phyloP scores from a whole-genome alignment of 202 grass and related monocot species.

The Bolboschoenoplectus hybrid region DNA sequence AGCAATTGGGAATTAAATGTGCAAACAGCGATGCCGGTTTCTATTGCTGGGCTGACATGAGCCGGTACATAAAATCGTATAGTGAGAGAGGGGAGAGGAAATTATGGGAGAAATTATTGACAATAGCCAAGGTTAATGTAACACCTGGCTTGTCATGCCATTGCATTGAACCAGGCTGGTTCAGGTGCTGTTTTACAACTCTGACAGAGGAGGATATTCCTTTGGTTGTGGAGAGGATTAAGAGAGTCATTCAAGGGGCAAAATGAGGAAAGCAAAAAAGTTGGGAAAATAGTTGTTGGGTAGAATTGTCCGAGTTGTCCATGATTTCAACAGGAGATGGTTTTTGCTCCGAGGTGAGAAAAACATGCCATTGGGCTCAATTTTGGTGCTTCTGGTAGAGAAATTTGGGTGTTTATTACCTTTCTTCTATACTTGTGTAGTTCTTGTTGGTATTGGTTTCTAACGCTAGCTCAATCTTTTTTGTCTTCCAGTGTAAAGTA shows the following conservation, averaged over 20 bases:
- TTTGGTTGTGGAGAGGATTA: slow-evolving; percentile 80
- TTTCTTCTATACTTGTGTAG: slow-evolving; percentile 32
- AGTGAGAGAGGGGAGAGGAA: slow-evolving; percentile 88
- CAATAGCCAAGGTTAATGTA: slow-evolving; percentile 77
- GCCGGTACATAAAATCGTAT: slow-evolving; percentile 79
- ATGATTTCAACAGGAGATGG: slow-evolving; percentile 3
- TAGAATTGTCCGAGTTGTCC: not conserved
- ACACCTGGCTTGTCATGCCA: slow-evolving; percentile 96
- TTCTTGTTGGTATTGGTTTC: slow-evolving; percentile 15
- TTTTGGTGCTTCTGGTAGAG: slow-evolving; percentile 28
- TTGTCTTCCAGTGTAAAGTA: slow-evolving; percentile 24
- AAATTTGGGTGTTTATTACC: slow-evolving; percentile 21
- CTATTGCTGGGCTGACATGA: slow-evolving; percentile 99
- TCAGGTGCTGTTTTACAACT: slow-evolving; percentile 89
- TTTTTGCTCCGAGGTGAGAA: slow-evolving; percentile 1
- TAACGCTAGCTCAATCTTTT: slow-evolving; percentile 17
- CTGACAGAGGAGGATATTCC: slow-evolving; percentile 79
- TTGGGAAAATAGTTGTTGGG: not conserved
- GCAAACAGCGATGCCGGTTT: slow-evolving; percentile 79
- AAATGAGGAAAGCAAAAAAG: not conserved
- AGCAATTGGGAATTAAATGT: slow-evolving; percentile 83
- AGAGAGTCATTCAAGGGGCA: slow-evolving; percentile 51
- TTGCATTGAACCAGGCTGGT: slow-evolving; percentile 98
- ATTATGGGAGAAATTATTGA: slow-evolving; percentile 84
- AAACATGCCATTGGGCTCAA: slow-evolving; percentile 33